Conservation (phyloP, 1,284 basidiomycete species). For the Ceratobasidium sp. region DNA sequence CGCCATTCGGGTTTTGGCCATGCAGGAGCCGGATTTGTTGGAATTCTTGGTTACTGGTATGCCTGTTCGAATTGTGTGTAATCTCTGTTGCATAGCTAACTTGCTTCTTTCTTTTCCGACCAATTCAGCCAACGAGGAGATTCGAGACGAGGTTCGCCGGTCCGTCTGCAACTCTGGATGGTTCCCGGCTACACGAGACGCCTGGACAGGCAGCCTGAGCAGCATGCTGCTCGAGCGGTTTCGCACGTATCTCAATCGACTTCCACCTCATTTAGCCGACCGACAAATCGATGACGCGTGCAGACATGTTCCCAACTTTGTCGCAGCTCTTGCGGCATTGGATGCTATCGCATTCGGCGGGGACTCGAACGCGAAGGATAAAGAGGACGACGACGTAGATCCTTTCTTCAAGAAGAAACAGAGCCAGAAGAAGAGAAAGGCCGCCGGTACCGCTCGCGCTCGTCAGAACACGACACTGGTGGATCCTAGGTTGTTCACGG, state of each 20-base stretch:
- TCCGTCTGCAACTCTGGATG: background rate
- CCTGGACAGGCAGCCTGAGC: constrained; percentile 15
- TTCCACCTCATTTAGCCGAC: constrained; percentile 29
- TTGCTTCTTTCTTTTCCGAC: too few relatives aligned
- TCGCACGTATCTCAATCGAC: constrained; percentile 18
- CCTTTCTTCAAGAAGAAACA: constrained; percentile 33
- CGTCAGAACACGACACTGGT: constrained; percentile 22
- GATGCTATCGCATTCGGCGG: background rate
- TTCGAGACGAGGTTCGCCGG: constrained; percentile 7
- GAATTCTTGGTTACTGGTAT: constrained; percentile 33
- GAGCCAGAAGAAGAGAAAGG: constrained; percentile 25
- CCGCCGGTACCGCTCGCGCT: constrained; percentile 1
- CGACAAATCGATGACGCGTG: constrained; percentile 20
- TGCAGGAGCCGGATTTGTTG: constrained; percentile 15
- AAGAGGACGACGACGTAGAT: constrained; percentile 12
- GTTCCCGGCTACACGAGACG: constrained; percentile 1
- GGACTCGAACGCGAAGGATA: background rate
- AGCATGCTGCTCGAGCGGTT: background rate
- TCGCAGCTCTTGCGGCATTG: background rate
- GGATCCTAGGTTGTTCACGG: constrained; percentile 20
- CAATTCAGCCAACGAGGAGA: constrained; percentile 16
- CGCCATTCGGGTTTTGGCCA: background rate
- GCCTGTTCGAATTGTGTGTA: background rate
- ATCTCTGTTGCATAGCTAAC: background rate
- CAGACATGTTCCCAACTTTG: background rate